Base-by-base conservation (phyloP, 2,329 filamentous ascomycete genomes). In the Epichloe aotearoae region DNA sequence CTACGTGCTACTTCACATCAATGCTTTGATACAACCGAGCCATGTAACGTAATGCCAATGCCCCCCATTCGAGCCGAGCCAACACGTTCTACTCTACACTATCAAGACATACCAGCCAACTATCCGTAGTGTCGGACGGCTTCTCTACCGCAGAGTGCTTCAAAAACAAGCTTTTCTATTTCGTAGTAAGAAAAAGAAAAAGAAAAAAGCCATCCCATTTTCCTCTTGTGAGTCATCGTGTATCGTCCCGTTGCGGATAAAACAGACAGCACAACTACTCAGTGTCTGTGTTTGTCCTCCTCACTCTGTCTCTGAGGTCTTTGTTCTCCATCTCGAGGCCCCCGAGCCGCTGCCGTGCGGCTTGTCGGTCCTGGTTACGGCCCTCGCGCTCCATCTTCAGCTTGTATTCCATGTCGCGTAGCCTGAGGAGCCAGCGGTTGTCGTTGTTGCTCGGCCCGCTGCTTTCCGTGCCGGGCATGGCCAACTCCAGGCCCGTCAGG, bases 311-410 rank as follows among this genome's bases (percentile, higher is more conserved):
- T 52, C 79, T 73, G 53, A 93, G 67, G 56, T 86, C 80, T 57
- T 83, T 77, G 61, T 88, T 88, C 69, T 89, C 84, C 50, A 76
- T 72, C 62, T 83, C 78, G n/a, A 84, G 76, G 54, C 89, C 85
- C 52, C 88, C 83, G 0, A 95, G 69, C 49, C 91, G 74, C 69
- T 89, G 85, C 50, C 87, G 73, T 30, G 91, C 91, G 23, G 88
- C 89, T 46, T 79, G 84, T 3, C 93, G 80, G 68, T 98, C 93
- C 52, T 95, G 73, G 49, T 94, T 73, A 43, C 93, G 73, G 1
- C 83, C 89, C 66, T 97, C 93, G 14, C 93, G 74, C 69, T 98
- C 93, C 44, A 86, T 83, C 66, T 95, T 95, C 17, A 98, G 73
- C 58, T 94, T 81, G 57, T 84, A 78, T 72, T 98, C 93, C 58